phyloP scores from a whole-genome alignment of 148 eudicot species.

The Pharnaceum exiguum region DNA sequence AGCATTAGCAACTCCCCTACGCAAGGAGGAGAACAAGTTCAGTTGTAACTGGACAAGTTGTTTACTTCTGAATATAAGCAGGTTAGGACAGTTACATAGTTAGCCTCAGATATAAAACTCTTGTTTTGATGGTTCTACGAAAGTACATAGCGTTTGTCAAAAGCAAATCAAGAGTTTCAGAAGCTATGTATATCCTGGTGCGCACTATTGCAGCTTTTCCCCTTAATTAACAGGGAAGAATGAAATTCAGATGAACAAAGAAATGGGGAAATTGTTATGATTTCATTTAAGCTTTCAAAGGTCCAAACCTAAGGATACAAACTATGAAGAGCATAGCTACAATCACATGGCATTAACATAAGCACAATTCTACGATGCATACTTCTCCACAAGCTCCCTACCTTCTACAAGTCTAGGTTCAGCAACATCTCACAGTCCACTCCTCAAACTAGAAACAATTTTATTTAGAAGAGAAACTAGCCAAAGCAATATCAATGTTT shows the following conservation, averaged over 20 bases:
- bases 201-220: too few species aligned
- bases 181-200: neutral
- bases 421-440: too few species aligned
- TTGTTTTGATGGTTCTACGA: too few species aligned
- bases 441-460: neutral
- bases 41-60: too few species aligned
- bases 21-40: too few species aligned
- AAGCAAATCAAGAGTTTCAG: neutral
- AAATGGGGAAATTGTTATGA: neutral
- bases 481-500: neutral
- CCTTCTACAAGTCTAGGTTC: too few species aligned
- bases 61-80: neutral
- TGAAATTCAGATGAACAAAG: neutral
- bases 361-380: constrained; percentile 1
- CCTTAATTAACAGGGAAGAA: too few species aligned
- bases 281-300: constrained; percentile 10
- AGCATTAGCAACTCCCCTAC: too few species aligned
- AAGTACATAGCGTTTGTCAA: too few species aligned
- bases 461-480: constrained; percentile 10
- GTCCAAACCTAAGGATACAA: neutral
- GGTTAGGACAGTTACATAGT: neutral
- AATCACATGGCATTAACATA: constrained; percentile 4
- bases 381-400: constrained; percentile 21
- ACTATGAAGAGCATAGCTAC: neutral
- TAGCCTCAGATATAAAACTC: too few species aligned